Percentiles rank a stretch among this genome's conserved stretches.
These are phyloP conservation scores for Apiotrichum brassicae DNA, from an alignment of 1,284 basidiomycete genomes.

Conservation along the genomic window DNA sequence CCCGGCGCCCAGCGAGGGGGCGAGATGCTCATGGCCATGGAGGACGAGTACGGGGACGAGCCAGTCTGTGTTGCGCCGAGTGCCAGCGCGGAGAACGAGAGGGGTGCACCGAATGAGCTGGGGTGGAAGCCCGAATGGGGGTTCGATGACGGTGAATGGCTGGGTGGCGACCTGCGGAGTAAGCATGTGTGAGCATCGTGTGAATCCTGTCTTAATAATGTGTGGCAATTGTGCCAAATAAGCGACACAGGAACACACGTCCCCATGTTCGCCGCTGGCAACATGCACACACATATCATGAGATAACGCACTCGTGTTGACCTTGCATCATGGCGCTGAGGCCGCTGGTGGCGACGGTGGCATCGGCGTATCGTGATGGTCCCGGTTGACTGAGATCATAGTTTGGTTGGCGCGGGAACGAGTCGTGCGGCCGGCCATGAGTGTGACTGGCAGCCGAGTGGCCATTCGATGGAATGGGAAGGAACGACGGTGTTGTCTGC, in stretches of 20 bases:
- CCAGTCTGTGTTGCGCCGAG: constrained; percentile 24
- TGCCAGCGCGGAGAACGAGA: constrained; percentile 29
- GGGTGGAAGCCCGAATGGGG: constrained; percentile 33
- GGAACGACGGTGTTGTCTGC: constrained; percentile 13
- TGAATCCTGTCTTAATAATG: no score
- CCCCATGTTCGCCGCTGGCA: neutral
- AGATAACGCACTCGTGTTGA: constrained; percentile 1
- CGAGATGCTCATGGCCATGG: constrained; percentile 41
- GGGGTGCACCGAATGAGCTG: constrained; percentile 29
- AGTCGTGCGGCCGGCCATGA: neutral
- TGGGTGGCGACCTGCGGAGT: constrained; percentile 8
- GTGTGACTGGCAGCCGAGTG: neutral
- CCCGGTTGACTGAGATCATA: constrained; percentile 5
- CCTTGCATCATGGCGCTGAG: constrained; percentile 14
- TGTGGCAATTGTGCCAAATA: no score
- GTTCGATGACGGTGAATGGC: constrained; percentile 16
- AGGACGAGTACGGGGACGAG: constrained; percentile 23
- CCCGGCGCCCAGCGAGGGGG: constrained; percentile 37
- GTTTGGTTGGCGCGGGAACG: constrained; percentile 8
- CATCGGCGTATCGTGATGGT: constrained; percentile 6
- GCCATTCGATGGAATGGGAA: constrained; percentile 12
- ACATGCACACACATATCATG: no score
- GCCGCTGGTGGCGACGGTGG: constrained; percentile 1
- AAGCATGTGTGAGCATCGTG: neutral
- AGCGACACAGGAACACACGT: neutral